Evolutionary conservation across 495 filamentous ascomycete species (phyloP).

Genomic region (Daldinia caldariorum): DNA sequence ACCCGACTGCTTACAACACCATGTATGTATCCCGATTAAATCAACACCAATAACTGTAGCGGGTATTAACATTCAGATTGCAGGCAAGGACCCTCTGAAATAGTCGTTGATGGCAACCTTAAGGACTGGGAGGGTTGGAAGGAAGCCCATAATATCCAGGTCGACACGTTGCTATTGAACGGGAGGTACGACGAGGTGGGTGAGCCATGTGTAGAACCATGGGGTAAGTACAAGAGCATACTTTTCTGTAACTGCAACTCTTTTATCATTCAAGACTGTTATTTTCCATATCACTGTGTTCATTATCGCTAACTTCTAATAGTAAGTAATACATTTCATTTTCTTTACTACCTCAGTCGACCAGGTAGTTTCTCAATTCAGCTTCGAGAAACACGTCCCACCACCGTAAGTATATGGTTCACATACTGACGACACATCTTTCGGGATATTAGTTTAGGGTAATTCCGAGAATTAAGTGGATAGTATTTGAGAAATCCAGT

Average conservation of each 20-base stretch:
- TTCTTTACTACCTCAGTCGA: background rate
- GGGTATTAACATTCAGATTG: slow-evolving; percentile 12
- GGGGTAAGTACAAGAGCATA: slow-evolving; percentile 18
- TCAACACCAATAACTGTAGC: background rate
- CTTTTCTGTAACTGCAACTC: background rate
- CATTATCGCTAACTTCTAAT: background rate
- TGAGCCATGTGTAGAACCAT: slow-evolving; percentile 52
- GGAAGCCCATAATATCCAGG: slow-evolving; percentile 55
- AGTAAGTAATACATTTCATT: background rate
- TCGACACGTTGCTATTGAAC: slow-evolving; percentile 59
- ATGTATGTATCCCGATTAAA: slow-evolving; percentile 48
- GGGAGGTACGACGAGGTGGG: slow-evolving; percentile 61
- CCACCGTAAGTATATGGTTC: background rate
- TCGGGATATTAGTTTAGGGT: slow-evolving; percentile 45
- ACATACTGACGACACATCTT: background rate
- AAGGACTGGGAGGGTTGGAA: slow-evolving; percentile 55
- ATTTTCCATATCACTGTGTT: background rate
- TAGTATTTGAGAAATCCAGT: slow-evolving; percentile 55
- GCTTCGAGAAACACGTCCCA: background rate
- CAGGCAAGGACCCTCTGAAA: slow-evolving; percentile 61
- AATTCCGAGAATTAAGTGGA: slow-evolving; percentile 58
- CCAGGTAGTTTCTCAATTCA: background rate
- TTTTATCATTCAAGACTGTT: background rate
- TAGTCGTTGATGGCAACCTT: slow-evolving; percentile 55
- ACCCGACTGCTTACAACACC: slow-evolving; percentile 57